These are phyloP conservation scores for Gossypium armourianum DNA, from an alignment of 441 rosid species.

Conservation along the genomic window DNA sequence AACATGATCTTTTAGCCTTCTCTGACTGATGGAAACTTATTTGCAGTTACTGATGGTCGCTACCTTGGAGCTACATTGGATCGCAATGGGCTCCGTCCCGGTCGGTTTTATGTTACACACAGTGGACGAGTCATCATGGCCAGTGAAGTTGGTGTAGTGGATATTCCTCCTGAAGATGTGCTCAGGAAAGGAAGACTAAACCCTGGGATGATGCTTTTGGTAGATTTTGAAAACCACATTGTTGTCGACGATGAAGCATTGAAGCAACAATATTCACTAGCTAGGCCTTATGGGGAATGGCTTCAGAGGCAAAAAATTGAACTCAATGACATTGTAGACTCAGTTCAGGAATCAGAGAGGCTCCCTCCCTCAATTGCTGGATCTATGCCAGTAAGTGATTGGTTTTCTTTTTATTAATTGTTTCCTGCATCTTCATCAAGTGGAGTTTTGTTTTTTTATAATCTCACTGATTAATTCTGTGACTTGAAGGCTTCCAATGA, in stretches of 20 bases:
- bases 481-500: constrained; percentile 50
- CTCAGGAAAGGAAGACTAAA: constrained; percentile 92
- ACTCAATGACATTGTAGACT: constrained; percentile 59
- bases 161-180: constrained; percentile 88
- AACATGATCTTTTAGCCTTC: neutral
- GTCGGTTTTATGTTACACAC: constrained; percentile 78
- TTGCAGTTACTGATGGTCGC: constrained; percentile 94
- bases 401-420: neutral
- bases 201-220: constrained; percentile 99
- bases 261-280: constrained; percentile 85
- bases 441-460: neutral
- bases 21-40: constrained; percentile 6
- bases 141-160: constrained; percentile 98
- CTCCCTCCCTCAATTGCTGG: constrained; percentile 62
- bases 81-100: constrained; percentile 98
- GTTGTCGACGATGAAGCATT: constrained; percentile 94
- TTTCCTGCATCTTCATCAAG: neutral
- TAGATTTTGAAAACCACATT: constrained; percentile 84
- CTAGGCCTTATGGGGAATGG: constrained; percentile 95
- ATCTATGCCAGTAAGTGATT: constrained; percentile 41
- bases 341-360: constrained; percentile 55
- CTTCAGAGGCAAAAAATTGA: constrained; percentile 77
- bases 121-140: constrained; percentile 96
- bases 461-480: constrained; percentile 8
- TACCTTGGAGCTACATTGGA: constrained; percentile 98